Evolutionary conservation across 2,329 filamentous ascomycete species (phyloP).

Genomic region (Pseudocercospora crystallina): DNA sequence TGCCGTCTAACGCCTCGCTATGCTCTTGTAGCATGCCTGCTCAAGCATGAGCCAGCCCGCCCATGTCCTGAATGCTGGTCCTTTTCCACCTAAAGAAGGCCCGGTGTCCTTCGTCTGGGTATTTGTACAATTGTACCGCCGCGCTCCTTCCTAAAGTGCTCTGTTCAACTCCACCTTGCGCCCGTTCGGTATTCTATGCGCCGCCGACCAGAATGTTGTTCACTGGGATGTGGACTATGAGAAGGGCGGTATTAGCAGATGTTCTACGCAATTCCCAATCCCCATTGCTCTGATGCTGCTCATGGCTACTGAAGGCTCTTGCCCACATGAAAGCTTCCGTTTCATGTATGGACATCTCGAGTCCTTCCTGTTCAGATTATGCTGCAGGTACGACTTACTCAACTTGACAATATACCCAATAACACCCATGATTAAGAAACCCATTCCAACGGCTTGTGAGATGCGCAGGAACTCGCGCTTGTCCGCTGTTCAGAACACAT

Average conservation of each 20-base stretch:
- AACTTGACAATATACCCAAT: conserved; percentile 71
- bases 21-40: conserved; percentile 4
- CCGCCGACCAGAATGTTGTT: conserved; percentile 70
- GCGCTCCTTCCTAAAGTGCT: background rate
- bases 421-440: conserved; percentile 69
- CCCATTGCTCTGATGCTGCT: background rate
- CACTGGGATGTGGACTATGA: conserved; percentile 64
- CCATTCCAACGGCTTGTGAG: conserved; percentile 65
- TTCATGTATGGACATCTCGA: background rate
- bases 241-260: background rate
- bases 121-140: background rate
- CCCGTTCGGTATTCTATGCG: conserved; percentile 48
- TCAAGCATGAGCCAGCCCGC: background rate
- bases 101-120: background rate
- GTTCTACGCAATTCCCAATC: background rate
- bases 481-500: conserved; percentile 45
- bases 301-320: background rate
- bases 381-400: conserved; percentile 44
- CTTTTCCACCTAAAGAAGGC: background rate
- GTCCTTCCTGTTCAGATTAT: background rate
- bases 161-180: background rate
- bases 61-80: background rate
- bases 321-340: too few relatives aligned
- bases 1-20: conserved; percentile 16
- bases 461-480: conserved; percentile 61